phyloP scores from a whole-genome alignment of 2,329 filamentous ascomycete genomes.

The Geosmithia morbida region DNA sequence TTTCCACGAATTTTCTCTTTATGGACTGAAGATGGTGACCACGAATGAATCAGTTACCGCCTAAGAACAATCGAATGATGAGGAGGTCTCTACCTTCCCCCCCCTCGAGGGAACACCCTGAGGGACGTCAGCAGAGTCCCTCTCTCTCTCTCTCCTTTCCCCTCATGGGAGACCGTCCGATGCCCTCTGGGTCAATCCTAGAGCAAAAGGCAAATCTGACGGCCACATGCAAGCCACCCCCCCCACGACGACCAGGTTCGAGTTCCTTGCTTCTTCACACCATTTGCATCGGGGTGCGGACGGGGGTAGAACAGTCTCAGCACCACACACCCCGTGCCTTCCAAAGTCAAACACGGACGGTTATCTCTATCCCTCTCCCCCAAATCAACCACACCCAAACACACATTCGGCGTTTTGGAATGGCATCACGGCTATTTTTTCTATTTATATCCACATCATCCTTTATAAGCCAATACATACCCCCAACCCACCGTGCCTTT shows the following conservation, averaged over 20 bases:
- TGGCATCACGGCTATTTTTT: no score
- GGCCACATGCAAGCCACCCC: no score
- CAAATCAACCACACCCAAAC: no score
- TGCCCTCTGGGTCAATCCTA: neutral
- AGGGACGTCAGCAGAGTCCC: no score
- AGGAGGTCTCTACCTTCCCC: neutral
- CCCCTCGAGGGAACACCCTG: no score
- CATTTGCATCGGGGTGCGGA: no score
- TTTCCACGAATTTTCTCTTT: conserved; percentile 9
- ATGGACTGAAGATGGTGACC: conserved; percentile 19
- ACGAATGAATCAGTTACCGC: conserved; percentile 12
- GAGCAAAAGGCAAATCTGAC: neutral
- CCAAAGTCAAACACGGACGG: neutral
- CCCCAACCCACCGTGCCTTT: neutral
- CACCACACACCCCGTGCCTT: no score
- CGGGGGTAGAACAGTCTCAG: neutral
- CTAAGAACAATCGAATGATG: neutral
- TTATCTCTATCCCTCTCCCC: neutral
- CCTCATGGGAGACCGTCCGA: no score
- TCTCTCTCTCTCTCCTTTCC: no score
- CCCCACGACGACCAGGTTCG: neutral
- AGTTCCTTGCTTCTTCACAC: neutral
- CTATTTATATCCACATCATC: neutral
- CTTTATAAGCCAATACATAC: neutral
- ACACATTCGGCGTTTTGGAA: no score